Percentiles rank a stretch among this genome's conserved stretches.
Evolutionary conservation across 2,329 filamentous ascomycete genomes (phyloP).

Genomic region (Fusarium dimerum): DNA sequence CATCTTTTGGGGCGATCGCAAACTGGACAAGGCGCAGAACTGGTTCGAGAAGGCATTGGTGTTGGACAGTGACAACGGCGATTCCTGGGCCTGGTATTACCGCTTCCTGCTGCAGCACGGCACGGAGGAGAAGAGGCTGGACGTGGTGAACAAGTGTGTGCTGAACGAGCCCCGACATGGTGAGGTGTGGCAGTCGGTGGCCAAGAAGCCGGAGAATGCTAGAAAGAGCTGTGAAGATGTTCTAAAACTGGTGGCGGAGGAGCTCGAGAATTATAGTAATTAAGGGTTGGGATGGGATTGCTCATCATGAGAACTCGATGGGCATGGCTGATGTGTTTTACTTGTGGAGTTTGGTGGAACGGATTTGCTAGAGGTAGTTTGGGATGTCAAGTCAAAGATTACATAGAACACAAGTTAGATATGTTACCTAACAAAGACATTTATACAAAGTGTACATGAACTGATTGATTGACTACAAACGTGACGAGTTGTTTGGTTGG

Average conservation of each 20-base stretch:
- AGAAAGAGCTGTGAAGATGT: constrained; percentile 76
- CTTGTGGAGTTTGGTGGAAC: constrained; percentile 14
- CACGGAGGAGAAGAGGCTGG: constrained; percentile 86
- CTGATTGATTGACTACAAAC: too few species aligned
- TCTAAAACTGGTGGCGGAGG: constrained; percentile 71
- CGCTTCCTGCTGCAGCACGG: constrained; percentile 92
- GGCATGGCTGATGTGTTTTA: constrained; percentile 1
- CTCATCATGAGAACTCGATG: constrained; percentile 1
- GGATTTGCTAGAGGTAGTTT: neutral
- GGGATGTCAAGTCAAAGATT: neutral
- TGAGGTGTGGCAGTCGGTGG: constrained; percentile 84
- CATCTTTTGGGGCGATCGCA: constrained; percentile 93
- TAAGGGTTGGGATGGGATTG: neutral
- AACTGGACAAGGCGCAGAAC: constrained; percentile 88
- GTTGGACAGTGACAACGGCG: constrained; percentile 81
- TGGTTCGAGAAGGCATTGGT: constrained; percentile 98
- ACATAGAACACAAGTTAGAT: neutral
- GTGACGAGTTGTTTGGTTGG: too few species aligned
- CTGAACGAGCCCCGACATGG: constrained; percentile 88
- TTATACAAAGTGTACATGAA: too few species aligned
- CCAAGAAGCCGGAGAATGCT: constrained; percentile 84
- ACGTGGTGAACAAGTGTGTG: constrained; percentile 79
- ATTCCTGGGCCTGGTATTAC: constrained; percentile 98
- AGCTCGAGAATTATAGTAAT: constrained; percentile 32
- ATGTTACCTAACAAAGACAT: too few species aligned